Evolutionary conservation across 495 filamentous ascomycete genomes (phyloP), one percentile per base, ranked within the genome.

Genomic region (Thozetella sp.): DNA sequence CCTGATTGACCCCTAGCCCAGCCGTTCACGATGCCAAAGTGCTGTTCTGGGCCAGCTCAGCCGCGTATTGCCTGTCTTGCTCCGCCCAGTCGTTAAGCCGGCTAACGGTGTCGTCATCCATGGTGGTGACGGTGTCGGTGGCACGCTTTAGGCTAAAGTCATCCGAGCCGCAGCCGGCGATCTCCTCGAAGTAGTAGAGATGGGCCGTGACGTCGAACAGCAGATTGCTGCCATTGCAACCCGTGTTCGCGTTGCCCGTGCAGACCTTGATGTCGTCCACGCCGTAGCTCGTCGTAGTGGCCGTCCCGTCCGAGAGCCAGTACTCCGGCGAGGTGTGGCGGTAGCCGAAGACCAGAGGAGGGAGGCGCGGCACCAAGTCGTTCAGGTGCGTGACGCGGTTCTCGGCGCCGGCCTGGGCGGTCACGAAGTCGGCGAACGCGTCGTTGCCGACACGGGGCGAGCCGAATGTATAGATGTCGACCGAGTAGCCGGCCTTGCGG

Each of bases 241-340:
- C n/a, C 6, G 60, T 63, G 56, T 72, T 79, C 13, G 59, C 62
- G 55, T 62, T 65, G 40, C 80, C 80, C 0, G 52, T 23, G 66
- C 80, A 82, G 2, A 72, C 67, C 30, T 64, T 53, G 30, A 80
- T 62, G 54, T 79, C 71, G 3, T 56, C 45, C 9, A 61, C 46
- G 9, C 57, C 46, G 60, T 73, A 75, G 9, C 26, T n/a, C 1
- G 51, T 56, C 1, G 65, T 70, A n/a, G 56, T 62, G 13, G 55
- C n/a, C 6, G 17, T 25, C 22, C 68, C 68, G 50, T 51, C 53
- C 3, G 65, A 56, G 10, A 81, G 60, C 80, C 80, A 93, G 71
- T 86, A 92, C 73, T 93, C 90, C 0, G 89, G 89, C 51, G 78
- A 84, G 4, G 83, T 76, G 64, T 93, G 90, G 37, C 73, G 71